phyloP scores from a whole-genome alignment of 2,329 filamentous ascomycete species.

The Pestalotiopsis sp. region DNA sequence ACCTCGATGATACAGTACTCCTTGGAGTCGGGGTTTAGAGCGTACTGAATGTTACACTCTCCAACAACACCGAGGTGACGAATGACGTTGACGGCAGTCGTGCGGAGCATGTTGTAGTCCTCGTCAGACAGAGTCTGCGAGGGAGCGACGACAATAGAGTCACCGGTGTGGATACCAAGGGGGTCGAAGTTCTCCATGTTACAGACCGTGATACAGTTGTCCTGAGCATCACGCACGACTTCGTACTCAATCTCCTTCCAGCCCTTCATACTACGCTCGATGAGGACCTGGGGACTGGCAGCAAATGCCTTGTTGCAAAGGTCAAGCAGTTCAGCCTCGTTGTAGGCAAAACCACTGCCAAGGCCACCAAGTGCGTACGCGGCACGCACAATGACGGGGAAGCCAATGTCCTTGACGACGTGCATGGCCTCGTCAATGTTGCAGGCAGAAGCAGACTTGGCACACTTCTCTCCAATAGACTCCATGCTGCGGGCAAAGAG shows the following conservation, averaged over 20 bases:
- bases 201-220: conserved; percentile 99
- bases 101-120: conserved; percentile 99
- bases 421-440: conserved; percentile 84
- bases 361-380: conserved; percentile 95
- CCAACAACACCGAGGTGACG: conserved; percentile 95
- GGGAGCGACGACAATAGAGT: conserved; percentile 96
- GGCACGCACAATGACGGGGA: conserved; percentile 94
- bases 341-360: conserved; percentile 92
- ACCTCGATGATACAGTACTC: conserved; percentile 99
- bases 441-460: conserved; percentile 92
- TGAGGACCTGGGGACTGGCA: conserved; percentile 91
- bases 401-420: conserved; percentile 90
- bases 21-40: conserved; percentile 89
- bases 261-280: conserved; percentile 98
- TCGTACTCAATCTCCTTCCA: conserved; percentile 99
- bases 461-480: conserved; percentile 95
- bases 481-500: conserved; percentile 98
- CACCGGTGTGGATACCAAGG: conserved; percentile 95
- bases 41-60: conserved; percentile 99
- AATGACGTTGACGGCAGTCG: conserved; percentile 95
- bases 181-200: conserved; percentile 99
- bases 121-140: conserved; percentile 96
- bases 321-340: conserved; percentile 79
- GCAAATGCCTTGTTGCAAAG: conserved; percentile 95
- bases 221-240: conserved; percentile 90